A percentile compares a stretch with the other conserved stretches of the same genome.
phyloP scores from a whole-genome alignment of 768 basidiomycete species.

The Phaeotremella skinneri region DNA sequence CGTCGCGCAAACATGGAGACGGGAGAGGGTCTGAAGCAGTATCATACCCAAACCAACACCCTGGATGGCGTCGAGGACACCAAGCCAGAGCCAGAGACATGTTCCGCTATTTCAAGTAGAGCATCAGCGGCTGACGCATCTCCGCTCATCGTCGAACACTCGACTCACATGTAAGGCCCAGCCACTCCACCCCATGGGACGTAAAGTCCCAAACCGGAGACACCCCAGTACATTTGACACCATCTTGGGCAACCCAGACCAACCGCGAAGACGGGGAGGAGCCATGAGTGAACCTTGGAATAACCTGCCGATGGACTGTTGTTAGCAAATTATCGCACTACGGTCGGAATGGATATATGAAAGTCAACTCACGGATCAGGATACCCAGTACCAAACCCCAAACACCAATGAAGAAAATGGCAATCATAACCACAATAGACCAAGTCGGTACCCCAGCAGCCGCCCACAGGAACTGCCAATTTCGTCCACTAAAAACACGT shows the following conservation, averaged over 20 bases:
- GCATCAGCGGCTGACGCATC: background rate
- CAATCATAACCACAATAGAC: constrained; percentile 75
- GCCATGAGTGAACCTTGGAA: constrained; percentile 92
- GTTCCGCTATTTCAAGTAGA: constrained; percentile 56
- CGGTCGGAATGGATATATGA: background rate
- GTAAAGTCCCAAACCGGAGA: constrained; percentile 85
- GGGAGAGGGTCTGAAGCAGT: constrained; percentile 68
- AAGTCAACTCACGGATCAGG: constrained; percentile 57
- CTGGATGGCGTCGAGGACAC: constrained; percentile 88
- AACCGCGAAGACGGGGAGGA: constrained; percentile 90
- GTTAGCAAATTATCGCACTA: constrained; percentile 10
- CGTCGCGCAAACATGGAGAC: constrained; percentile 90
- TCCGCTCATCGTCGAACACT: background rate
- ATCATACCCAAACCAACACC: constrained; percentile 70
- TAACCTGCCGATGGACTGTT: constrained; percentile 56
- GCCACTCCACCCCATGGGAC: constrained; percentile 85
- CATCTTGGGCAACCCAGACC: constrained; percentile 89
- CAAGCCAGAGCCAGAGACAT: constrained; percentile 90
- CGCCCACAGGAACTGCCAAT: constrained; percentile 91
- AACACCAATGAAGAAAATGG: constrained; percentile 79
- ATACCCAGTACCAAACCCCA: constrained; percentile 74
- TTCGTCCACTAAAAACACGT: constrained; percentile 60
- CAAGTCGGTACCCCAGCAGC: constrained; percentile 71
- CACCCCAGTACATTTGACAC: constrained; percentile 98
- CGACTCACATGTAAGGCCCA: constrained; percentile 70